These are phyloP conservation scores for Clarireedia homoeocarpa DNA, from an alignment of 2,329 filamentous ascomycete genomes.

Conservation along the genomic window DNA sequence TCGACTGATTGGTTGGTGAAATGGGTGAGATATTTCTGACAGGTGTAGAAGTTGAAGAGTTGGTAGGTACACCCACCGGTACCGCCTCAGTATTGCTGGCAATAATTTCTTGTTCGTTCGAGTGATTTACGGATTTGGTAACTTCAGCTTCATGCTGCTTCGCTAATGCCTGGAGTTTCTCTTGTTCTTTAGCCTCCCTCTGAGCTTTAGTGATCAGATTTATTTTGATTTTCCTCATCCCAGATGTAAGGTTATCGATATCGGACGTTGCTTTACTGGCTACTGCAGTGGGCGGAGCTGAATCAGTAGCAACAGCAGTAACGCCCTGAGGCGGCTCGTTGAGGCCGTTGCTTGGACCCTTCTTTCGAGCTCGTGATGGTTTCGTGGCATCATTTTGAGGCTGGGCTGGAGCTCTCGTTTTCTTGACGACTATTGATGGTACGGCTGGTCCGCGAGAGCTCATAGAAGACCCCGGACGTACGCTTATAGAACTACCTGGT, in stretches of 20 bases:
- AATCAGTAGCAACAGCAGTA: background rate
- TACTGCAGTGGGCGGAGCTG: constrained; percentile 8
- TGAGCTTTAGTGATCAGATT: constrained; percentile 49
- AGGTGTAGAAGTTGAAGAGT: background rate
- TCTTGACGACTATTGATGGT: constrained; percentile 44
- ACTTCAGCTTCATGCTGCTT: constrained; percentile 6
- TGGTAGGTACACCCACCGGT: background rate
- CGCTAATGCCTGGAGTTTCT: constrained; percentile 4
- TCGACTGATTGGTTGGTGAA: constrained; percentile 16
- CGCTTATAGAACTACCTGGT: constrained; percentile 36
- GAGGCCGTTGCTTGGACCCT: constrained; percentile 21
- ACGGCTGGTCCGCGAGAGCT: constrained; percentile 34
- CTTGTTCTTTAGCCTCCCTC: constrained; percentile 42
- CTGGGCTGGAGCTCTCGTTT: constrained; percentile 43
- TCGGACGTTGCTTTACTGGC: constrained; percentile 25
- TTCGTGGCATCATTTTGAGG: constrained; percentile 33
- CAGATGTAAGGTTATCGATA: constrained; percentile 47
- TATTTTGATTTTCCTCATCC: constrained; percentile 57
- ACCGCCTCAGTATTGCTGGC: background rate
- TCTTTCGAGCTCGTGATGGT: constrained; percentile 19
- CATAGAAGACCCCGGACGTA: constrained; percentile 36
- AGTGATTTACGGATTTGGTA: constrained; percentile 9
- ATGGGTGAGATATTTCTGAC: constrained; percentile 7
- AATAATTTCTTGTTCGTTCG: constrained; percentile 5
- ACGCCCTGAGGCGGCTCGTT: background rate